Conservation (phyloP, 306 rosid species). For the Rosa multiflora region DNA sequence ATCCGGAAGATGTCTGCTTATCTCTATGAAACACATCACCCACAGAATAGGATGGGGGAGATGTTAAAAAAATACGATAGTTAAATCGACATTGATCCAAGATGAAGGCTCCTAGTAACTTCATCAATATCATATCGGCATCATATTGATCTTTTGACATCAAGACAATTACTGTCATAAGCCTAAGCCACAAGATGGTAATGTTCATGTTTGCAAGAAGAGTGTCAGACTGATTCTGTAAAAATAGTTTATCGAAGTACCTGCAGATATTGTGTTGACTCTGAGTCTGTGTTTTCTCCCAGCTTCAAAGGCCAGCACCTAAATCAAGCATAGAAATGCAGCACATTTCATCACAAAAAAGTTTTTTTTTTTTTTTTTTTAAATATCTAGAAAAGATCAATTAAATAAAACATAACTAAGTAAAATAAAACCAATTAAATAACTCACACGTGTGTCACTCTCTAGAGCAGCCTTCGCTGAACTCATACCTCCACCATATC, state of each 20-base stretch:
- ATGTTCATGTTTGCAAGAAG: background rate
- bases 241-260: constrained; percentile 26
- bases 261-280: constrained; percentile 92
- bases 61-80: background rate
- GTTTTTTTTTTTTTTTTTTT: too few relatives aligned
- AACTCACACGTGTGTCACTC: constrained; percentile 87
- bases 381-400: background rate
- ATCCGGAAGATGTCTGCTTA: background rate
- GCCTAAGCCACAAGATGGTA: background rate
- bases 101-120: background rate
- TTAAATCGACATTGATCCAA: background rate
- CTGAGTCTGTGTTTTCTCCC: constrained; percentile 88
- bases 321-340: constrained; percentile 4
- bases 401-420: background rate
- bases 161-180: background rate
- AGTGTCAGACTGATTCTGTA: background rate
- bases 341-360: background rate
- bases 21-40: background rate
- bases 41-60: background rate
- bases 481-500: constrained; percentile 99
- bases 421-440: background rate
- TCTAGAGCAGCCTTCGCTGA: constrained; percentile 97
- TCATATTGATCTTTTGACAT: background rate
- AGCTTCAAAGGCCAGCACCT: constrained; percentile 99
- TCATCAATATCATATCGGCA: background rate